phyloP scores from a whole-genome alignment of 2,329 filamentous ascomycete genomes.

The Xylariaceae sp. region DNA sequence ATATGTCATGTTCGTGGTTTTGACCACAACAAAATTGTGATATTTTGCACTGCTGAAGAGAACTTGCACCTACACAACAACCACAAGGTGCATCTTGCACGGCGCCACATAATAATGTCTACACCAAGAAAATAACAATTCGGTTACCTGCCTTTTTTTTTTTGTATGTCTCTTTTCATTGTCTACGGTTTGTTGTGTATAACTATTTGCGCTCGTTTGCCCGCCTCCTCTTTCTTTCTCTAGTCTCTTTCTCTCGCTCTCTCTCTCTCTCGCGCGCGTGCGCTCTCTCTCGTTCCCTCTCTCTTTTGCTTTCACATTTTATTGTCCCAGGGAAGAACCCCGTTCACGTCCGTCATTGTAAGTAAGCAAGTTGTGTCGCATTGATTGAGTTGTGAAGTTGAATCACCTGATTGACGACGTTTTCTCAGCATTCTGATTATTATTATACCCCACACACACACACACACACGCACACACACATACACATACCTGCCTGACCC shows the following conservation, averaged over 20 bases:
- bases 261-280: not conserved
- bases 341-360: slow-evolving; percentile 30
- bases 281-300: not conserved
- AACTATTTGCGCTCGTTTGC: not conserved
- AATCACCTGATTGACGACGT: slow-evolving; percentile 21
- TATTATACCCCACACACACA: not conserved
- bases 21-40: not conserved
- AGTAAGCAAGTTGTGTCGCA: slow-evolving; percentile 19
- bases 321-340: slow-evolving; percentile 11
- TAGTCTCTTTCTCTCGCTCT: not conserved
- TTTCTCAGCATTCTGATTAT: slow-evolving; percentile 22
- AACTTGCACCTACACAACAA: too few relatives aligned
- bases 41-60: too few relatives aligned
- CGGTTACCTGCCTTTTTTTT: not conserved
- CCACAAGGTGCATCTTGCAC: not conserved
- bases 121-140: not conserved
- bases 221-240: not conserved
- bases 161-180: not conserved
- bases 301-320: not conserved
- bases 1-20: not conserved
- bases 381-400: slow-evolving; percentile 9
- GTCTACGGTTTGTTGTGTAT: not conserved
- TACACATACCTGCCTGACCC: not conserved
- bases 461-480: too few relatives aligned
- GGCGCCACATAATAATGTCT: not conserved